A percentile compares a stretch with the other conserved stretches of the same genome.
These are phyloP conservation scores for Akanthomyces dipterigenus DNA, from an alignment of 2,329 filamentous ascomycete genomes.

Conservation along the genomic window DNA sequence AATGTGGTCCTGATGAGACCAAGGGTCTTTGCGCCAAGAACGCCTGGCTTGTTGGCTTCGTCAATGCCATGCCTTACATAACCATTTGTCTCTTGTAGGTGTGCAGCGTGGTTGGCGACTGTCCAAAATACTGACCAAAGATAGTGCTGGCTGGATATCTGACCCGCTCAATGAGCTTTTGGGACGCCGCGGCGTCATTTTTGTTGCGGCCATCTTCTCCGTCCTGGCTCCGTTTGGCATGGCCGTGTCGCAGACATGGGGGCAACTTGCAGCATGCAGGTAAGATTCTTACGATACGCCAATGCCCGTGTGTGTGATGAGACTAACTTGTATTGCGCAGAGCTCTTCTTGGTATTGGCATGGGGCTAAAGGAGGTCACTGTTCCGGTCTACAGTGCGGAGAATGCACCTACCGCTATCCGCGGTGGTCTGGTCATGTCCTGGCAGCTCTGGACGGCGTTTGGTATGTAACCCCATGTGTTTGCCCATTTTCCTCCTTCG, in stretches of 20 bases:
- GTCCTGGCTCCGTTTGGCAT: slow-evolving; percentile 55
- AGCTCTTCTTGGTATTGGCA: slow-evolving; percentile 50
- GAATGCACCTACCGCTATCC: slow-evolving; percentile 35
- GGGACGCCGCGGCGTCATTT: slow-evolving; percentile 59
- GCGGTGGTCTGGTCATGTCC: slow-evolving; percentile 27
- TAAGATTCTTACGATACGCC: slow-evolving; percentile 21
- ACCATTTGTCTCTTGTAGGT: slow-evolving; percentile 36
- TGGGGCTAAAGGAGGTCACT: slow-evolving; percentile 46
- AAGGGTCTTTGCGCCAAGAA: slow-evolving; percentile 37
- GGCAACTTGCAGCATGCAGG: slow-evolving; percentile 48
- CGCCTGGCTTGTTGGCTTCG: slow-evolving; percentile 54
- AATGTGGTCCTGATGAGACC: slow-evolving; percentile 25
- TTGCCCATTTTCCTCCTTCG: too few species aligned
- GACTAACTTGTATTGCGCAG: slow-evolving; percentile 14
- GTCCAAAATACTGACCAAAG: slow-evolving; percentile 11
- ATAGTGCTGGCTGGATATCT: slow-evolving; percentile 52
- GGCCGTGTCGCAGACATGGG: slow-evolving; percentile 52
- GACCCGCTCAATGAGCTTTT: slow-evolving; percentile 53
- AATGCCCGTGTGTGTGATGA: neutral
- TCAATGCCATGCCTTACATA: slow-evolving; percentile 45
- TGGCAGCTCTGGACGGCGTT: slow-evolving; percentile 47
- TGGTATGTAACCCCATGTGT: slow-evolving; percentile 18
- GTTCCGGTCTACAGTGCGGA: slow-evolving; percentile 49
- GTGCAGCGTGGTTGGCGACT: neutral
- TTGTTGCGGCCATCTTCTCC: slow-evolving; percentile 56